Evolutionary conservation across 2,329 filamentous ascomycete species (phyloP).

Genomic region (Talaromyces islandicus): DNA sequence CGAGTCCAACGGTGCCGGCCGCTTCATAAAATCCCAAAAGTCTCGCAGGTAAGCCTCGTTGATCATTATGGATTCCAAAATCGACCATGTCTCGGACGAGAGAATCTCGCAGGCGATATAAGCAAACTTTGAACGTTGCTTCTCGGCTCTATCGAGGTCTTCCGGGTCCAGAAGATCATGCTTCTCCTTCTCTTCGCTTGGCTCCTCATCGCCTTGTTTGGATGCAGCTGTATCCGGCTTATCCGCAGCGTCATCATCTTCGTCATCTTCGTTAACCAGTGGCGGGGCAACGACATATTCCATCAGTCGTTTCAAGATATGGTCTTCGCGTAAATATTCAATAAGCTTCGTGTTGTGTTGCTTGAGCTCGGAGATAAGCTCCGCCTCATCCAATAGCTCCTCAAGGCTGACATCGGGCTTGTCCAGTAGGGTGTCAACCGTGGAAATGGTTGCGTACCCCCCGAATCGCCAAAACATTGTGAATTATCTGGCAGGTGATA

Average conservation of each 20-base stretch:
- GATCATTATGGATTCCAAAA: slow-evolving; percentile 86
- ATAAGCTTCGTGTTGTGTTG: slow-evolving; percentile 97
- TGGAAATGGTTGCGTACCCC: slow-evolving; percentile 94
- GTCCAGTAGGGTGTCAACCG: slow-evolving; percentile 93
- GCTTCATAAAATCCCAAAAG: slow-evolving; percentile 88
- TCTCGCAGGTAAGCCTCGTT: slow-evolving; percentile 69
- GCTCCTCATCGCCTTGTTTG: slow-evolving; percentile 28
- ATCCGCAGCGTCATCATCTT: slow-evolving; percentile 46
- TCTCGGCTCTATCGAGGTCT: slow-evolving; percentile 69
- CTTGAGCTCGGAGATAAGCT: slow-evolving; percentile 95
- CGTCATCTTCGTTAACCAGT: slow-evolving; percentile 46
- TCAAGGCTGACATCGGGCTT: slow-evolving; percentile 92
- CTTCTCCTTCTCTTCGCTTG: slow-evolving; percentile 28
- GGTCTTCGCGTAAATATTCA: slow-evolving; percentile 86
- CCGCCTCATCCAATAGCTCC: slow-evolving; percentile 90
- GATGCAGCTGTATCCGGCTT: slow-evolving; percentile 17
- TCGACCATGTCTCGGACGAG: slow-evolving; percentile 94
- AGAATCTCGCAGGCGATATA: slow-evolving; percentile 90
- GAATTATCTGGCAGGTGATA: slow-evolving; percentile 33
- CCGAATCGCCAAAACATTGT: slow-evolving; percentile 99
- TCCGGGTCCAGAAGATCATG: slow-evolving; percentile 29
- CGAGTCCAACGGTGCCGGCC: slow-evolving; percentile 79
- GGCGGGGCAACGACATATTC: slow-evolving; percentile 83
- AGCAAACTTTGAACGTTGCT: slow-evolving; percentile 86
- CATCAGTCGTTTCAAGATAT: slow-evolving; percentile 75